These are phyloP conservation scores for Monilinia aucupariae DNA, from an alignment of 2,329 filamentous ascomycete species.

Conservation along the genomic window DNA sequence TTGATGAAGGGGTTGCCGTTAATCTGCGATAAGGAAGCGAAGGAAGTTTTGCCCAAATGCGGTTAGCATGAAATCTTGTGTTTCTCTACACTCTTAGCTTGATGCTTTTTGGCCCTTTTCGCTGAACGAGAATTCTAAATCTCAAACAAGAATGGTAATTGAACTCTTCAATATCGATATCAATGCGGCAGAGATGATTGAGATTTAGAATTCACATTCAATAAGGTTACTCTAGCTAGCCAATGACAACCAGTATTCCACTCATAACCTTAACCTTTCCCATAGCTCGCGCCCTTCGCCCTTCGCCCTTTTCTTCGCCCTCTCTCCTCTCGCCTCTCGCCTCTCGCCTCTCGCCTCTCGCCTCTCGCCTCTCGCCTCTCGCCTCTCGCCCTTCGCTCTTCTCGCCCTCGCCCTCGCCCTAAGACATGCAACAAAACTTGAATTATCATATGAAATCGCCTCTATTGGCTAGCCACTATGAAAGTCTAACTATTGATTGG, in stretches of 20 bases:
- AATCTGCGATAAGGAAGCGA: conserved; percentile 18
- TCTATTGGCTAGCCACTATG: neutral
- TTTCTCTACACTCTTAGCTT: conserved; percentile 10
- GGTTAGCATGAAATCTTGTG: conserved; percentile 18
- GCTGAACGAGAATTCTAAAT: neutral
- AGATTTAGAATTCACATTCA: neutral
- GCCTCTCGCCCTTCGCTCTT: neutral
- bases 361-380: neutral
- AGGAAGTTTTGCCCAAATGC: conserved; percentile 22
- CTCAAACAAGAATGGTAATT: neutral
- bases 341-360: neutral
- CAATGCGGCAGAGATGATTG: neutral
- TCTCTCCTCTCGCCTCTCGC: neutral
- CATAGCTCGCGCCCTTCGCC: too few relatives aligned
- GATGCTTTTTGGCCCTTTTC: neutral
- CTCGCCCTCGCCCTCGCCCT: conserved; percentile 1
- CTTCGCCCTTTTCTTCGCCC: neutral
- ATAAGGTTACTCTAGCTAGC: too few relatives aligned
- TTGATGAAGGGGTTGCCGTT: conserved; percentile 11
- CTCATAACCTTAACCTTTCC: too few relatives aligned
- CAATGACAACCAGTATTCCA: too few relatives aligned
- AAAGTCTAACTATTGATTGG: neutral
- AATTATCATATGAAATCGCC: neutral
- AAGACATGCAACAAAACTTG: conserved; percentile 10
- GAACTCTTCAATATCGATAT: neutral